Conservation (phyloP, 2,329 filamentous ascomycete genomes). For the Alternaria angustiovoidea region DNA sequence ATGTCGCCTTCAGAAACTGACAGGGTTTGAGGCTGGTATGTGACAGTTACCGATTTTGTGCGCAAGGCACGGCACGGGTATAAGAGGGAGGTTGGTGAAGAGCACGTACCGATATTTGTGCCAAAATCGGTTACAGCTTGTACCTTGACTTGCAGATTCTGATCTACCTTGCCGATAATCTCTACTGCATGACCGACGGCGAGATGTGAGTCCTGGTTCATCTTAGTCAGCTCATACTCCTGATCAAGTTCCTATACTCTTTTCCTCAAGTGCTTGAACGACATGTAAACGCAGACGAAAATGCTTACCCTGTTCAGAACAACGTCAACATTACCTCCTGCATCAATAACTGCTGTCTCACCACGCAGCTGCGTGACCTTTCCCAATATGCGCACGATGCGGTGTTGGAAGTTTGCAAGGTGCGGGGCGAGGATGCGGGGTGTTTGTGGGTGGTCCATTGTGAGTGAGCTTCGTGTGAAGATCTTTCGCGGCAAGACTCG, state of each 20-base stretch:
- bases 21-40: too few relatives aligned
- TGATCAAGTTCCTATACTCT: background rate
- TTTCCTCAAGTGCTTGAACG: background rate
- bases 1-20: too few relatives aligned
- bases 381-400: constrained; percentile 84
- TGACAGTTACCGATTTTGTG: too few relatives aligned
- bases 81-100: background rate
- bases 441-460: constrained; percentile 57
- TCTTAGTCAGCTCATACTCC: background rate
- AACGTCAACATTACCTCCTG: constrained; percentile 77
- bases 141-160: constrained; percentile 75
- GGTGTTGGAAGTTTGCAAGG: constrained; percentile 74
- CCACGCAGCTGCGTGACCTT: constrained; percentile 84
- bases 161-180: constrained; percentile 80
- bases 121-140: constrained; percentile 76
- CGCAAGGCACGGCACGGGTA: too few relatives aligned
- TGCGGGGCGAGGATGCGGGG: constrained; percentile 85
- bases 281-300: background rate
- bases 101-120: constrained; percentile 68
- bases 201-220: constrained; percentile 72
- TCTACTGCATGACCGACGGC: constrained; percentile 75
- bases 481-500: background rate
- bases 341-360: constrained; percentile 80
- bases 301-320: constrained; percentile 74
- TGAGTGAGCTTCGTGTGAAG: background rate